phyloP scores from a whole-genome alignment of 73 alveolate genomes.

The Tetrahymena malaccensis region DNA sequence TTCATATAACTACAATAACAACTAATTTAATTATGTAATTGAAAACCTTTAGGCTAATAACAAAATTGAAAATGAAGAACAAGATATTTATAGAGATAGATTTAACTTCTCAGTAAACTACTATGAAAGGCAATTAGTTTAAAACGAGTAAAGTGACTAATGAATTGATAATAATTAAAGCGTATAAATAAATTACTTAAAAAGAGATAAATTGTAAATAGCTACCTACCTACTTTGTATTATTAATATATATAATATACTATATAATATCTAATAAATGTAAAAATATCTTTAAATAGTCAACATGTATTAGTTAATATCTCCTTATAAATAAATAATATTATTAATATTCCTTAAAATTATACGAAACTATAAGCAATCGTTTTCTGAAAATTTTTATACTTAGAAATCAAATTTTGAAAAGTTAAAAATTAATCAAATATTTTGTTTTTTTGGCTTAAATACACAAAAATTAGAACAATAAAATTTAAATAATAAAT shows the following conservation, averaged over 20 bases:
- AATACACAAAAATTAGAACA: too few relatives aligned
- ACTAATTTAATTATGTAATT: background rate
- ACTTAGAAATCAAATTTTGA: too few relatives aligned
- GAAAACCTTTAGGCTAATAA: background rate
- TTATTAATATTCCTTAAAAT: too few relatives aligned
- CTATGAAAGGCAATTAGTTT: background rate
- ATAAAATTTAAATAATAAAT: too few relatives aligned
- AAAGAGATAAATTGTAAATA: background rate
- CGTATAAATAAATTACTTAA: background rate
- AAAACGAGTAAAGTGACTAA: background rate
- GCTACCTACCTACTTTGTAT: too few relatives aligned
- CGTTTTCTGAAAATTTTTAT: too few relatives aligned
- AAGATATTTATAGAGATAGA: background rate
- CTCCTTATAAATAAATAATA: background rate
- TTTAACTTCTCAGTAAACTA: background rate
- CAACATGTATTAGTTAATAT: too few relatives aligned
- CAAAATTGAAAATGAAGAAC: background rate
- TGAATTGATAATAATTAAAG: background rate
- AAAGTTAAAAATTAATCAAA: too few relatives aligned
- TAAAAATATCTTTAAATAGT: background rate
- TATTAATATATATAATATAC: too few relatives aligned
- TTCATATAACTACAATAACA: background rate
- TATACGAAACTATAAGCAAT: background rate
- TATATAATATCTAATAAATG: too few relatives aligned
- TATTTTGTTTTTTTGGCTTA: too few relatives aligned